Evolutionary conservation across 2,329 filamentous ascomycete species (phyloP), one percentile per base, ranked within the genome.

Genomic region (Aspergillus sp.): DNA sequence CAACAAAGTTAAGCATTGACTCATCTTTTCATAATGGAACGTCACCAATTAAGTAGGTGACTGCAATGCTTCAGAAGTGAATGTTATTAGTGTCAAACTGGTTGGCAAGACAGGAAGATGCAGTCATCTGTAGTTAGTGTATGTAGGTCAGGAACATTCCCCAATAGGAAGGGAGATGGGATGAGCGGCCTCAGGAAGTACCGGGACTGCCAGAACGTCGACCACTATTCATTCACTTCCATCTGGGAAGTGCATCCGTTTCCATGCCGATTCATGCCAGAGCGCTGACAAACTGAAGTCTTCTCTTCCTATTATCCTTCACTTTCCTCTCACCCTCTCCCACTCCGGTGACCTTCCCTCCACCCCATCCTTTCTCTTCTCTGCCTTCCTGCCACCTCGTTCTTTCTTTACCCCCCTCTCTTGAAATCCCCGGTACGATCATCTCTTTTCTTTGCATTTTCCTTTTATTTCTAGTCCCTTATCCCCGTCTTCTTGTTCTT

Each of bases 391-490:
- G 49, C 56, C 26, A 24, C 24, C 14, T 18, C 20, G 31, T 52
- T 45, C 36, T 51, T 29, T 49, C 51, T 20, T n/a, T 54, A 42
- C 32, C 49, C 24, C 24, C 18, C 14, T 14, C 50, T 54, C 32
- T 42, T 42, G 16, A 16, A n/a, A 9, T 4, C 3, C 16, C 36
- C 36, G 14, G 6, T n/a, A 42, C 31, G 32, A 22, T 47, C 36
- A 14, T 46, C 51, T 45, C 26, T 59, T 24, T 56, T n/a, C 50
- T 36, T 32, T 49, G 18, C 32, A 51, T 31, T 45, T 32, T 16
- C 45, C 20, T 51, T 49, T n/a, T 39, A 18, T 54, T 59, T 26
- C 47, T 54, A 31, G 47, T 36, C 49, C 22, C 51, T 55, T 46
- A 49, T 54, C 20, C 12, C 45, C 16, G 29, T 31, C 11, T 18